Conservation (phyloP, 495 filamentous ascomycete genomes). For the Tetracladium setigerum region DNA sequence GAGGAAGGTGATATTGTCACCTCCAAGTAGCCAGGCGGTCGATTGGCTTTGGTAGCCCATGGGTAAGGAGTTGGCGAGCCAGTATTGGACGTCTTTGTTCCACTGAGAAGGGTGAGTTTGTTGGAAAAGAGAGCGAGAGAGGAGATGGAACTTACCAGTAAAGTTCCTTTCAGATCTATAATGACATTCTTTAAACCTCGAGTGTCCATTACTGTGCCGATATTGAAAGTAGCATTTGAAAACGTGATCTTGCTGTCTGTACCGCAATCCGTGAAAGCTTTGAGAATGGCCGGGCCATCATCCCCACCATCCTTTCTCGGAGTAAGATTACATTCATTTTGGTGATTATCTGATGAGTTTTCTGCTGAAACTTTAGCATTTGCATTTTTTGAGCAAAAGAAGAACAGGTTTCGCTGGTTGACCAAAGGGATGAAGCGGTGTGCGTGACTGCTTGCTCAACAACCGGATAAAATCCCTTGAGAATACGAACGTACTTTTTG, state of each 20-base stretch:
- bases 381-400: no score
- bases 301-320: constrained; percentile 14
- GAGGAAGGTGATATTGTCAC: constrained; percentile 31
- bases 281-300: constrained; percentile 33
- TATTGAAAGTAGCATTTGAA: constrained; percentile 28
- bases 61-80: constrained; percentile 33
- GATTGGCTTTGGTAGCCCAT: constrained; percentile 42
- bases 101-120: constrained; percentile 20
- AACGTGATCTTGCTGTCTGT: constrained; percentile 32
- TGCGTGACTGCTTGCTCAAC: no score
- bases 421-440: no score
- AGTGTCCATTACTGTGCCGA: constrained; percentile 37
- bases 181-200: constrained; percentile 35
- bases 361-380: no score
- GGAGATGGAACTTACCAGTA: constrained; percentile 7
- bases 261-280: constrained; percentile 35
- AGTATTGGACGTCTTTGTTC: constrained; percentile 36
- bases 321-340: neutral
- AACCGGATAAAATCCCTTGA: no score
- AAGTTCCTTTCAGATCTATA: constrained; percentile 28
- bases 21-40: constrained; percentile 38
- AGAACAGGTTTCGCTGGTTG: no score
- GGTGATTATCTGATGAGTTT: no score
- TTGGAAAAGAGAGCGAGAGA: constrained; percentile 1
- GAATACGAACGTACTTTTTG: no score